Base-by-base conservation (phyloP, 164 flowering plant species). In the Piper longum region DNA sequence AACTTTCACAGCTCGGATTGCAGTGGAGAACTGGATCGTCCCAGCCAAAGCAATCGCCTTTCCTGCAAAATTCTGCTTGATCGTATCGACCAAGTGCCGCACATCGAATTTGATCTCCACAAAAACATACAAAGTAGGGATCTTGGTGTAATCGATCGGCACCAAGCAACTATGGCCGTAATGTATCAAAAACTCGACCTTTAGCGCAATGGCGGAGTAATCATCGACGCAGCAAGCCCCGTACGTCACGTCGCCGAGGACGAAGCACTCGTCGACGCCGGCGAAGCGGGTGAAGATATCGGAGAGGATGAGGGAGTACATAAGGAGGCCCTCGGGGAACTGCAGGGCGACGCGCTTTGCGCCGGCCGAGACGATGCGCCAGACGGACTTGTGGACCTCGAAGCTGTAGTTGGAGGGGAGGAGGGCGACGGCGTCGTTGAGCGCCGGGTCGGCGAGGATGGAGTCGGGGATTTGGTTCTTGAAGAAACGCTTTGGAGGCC, bases 181-280 rank as follows among this genome's bases (percentile, higher is more conserved):
- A 66, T 93, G 99, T 41, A 93, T 81, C 61, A 93, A 81, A 12
- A 93, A 81, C 39, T 93, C 86, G 43, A 86, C 95, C 36, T 69
- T 74, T n/a, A 93, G 80, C 4, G 99, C 89, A 7, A 83, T 57
- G 57, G 97, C 60, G 9, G 98, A 73, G 74, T 86, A 78, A 63
- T 92, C 98, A 67, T 93, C 97, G 58, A 90, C 80, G 73, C 98
- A 93, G 72, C 98, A 93, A 0, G 98, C 98, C 60, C 98, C 98
- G 69, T 85, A 93, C 56, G 98, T 90, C 60, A 88, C 98, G 71
- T 93, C 98, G 16, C 95, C 97, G 63, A 93, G 90, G 62, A 93
- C 64, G 70, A 86, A 84, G 76, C 89, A 84, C 60, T 85, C 83
- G 7, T 78, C 73, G 62, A 76, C 83, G 56, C 45, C 69, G 43